Conservation (phyloP, 2,329 filamentous ascomycete genomes). For the Chrysoporthe austroafricana region DNA sequence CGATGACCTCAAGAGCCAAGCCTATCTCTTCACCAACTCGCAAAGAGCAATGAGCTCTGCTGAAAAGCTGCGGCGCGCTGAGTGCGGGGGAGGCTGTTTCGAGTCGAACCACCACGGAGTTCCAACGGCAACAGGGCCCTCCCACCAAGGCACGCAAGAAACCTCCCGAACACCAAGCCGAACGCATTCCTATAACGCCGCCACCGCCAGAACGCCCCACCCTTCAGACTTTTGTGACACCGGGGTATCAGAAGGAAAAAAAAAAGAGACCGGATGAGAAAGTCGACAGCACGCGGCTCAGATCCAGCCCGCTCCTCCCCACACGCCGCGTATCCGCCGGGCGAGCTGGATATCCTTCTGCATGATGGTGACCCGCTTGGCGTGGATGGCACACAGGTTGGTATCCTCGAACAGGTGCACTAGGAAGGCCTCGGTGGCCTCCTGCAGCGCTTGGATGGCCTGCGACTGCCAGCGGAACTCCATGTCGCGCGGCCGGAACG, state of each 20-base stretch:
- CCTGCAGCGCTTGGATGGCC: conserved; percentile 89
- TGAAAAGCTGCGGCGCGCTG: not conserved
- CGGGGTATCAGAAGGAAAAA: conserved; percentile 6
- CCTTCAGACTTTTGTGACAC: not conserved
- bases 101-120: not conserved
- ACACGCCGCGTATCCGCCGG: conserved; percentile 75
- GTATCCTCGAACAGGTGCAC: conserved; percentile 96
- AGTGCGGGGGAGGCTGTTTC: not conserved
- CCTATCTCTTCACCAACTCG: not conserved
- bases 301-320: conserved; percentile 68
- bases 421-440: conserved; percentile 94
- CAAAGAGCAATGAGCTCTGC: not conserved
- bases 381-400: conserved; percentile 95
- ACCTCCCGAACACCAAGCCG: not conserved
- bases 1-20: not conserved
- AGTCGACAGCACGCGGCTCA: conserved; percentile 20
- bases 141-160: not conserved
- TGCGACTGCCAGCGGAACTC: conserved; percentile 95
- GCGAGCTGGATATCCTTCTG: conserved; percentile 97
- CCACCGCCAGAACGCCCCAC: conserved; percentile 6
- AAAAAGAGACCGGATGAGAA: not conserved
- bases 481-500: conserved; percentile 63
- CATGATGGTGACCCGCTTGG: conserved; percentile 96
- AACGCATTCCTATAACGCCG: conserved; percentile 3
- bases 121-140: not conserved